Percentiles rank a stretch among this genome's conserved stretches.
Evolutionary conservation across 768 basidiomycete genomes (phyloP).

Genomic region (Boletus sensibilis): DNA sequence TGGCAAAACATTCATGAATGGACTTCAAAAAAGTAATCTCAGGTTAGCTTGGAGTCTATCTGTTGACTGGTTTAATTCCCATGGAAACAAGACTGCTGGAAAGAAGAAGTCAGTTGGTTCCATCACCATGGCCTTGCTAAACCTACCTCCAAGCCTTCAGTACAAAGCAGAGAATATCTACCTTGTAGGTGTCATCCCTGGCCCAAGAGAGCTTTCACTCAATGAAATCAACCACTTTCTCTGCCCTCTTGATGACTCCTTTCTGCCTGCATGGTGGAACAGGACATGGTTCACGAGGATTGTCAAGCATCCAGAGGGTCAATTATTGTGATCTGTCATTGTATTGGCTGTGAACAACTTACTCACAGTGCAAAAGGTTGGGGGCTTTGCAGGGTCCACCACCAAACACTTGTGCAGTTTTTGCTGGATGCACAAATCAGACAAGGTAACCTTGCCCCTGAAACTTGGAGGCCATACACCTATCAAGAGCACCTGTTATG

Average conservation of each 20-base stretch:
- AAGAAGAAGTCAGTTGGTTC: constrained; percentile 9
- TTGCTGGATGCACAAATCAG: background rate
- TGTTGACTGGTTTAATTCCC: constrained; percentile 31
- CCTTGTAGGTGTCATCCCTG: background rate
- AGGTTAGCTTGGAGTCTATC: constrained; percentile 24
- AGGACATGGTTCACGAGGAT: background rate
- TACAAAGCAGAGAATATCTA: background rate
- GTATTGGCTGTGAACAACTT: background rate
- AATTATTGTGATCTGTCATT: background rate
- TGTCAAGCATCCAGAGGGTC: background rate
- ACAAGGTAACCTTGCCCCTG: background rate
- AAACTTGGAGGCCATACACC: background rate
- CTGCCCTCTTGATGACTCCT: background rate
- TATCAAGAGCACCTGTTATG: too few species aligned
- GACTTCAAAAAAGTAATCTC: constrained; percentile 4
- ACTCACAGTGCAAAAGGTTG: background rate
- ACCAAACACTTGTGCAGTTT: background rate
- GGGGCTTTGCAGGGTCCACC: background rate
- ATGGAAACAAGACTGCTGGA: constrained; percentile 20
- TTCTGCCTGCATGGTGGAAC: background rate
- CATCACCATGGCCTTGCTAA: constrained; percentile 19
- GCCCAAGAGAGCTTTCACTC: background rate
- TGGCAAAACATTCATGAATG: background rate
- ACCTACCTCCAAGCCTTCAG: constrained; percentile 13
- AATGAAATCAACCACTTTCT: background rate